Evolutionary conservation across 148 eudicot species (phyloP), one percentile per base, ranked within the genome.

Genomic region (Silene uniflora): DNA sequence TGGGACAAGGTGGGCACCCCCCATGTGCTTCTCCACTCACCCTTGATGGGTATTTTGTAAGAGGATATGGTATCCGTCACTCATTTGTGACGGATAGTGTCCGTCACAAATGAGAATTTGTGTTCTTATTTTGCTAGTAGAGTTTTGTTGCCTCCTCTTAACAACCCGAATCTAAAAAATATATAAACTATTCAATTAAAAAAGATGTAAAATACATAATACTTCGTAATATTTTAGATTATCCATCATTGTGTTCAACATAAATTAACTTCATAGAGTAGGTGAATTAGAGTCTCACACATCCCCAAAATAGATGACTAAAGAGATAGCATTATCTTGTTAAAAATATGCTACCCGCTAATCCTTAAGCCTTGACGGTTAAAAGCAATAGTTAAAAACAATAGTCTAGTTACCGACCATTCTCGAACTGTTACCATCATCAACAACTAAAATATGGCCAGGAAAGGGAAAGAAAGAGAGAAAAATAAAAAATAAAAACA

Each of bases 261-360:
- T 27, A 78, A 8, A 11, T 54, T 63, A 11, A 64, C 65, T 52
- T 29, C 11, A 19, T 7, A 77, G 64, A 70, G 75, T 44, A 8
- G 52, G 73, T 25, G 39, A 62, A 21, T 62, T 71, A 3, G 64
- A 77, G 79, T 42, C 67, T 63, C 62, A 62, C 42, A n/a, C 25
- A 29, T 21, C 4, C 42, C 39, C 21, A 32, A 2, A 39, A 12
- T 7, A 49, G 35, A 49, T 75, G 49, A 64, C 63, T 52, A 64
- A 42, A 66, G 29, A 29, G 42, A 55, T 71, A 67, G 16, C 73
- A 78, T 78, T 78, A 73, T 73, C 81, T 65, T 72, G 59, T 49
- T 72, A 23, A 58, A 77, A 62, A 13, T 63, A 71, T 62, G 44
- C 14, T 47, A 64, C 25, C 27, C 49, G 62, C 22, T 22, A 42